Base-by-base conservation (phyloP, 345 rosid genomes). In the Hypericum androsaemum region DNA sequence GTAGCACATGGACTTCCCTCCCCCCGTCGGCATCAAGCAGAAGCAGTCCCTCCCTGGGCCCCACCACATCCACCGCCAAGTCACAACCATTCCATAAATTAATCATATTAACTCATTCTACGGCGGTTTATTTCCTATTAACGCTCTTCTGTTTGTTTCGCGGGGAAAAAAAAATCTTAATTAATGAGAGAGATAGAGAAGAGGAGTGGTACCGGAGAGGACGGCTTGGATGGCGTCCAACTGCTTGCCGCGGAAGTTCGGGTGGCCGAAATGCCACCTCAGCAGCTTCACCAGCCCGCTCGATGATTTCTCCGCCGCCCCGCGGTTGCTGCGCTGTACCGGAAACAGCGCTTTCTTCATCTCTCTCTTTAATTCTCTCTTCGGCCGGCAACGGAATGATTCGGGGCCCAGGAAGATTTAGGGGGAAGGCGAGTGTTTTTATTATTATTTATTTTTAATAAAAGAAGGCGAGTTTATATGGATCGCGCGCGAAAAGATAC, bases 1-100 rank as follows among this genome's bases (percentile, higher is more conserved):
- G 64, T 84, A 92, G 69, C 98, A 92, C 77, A 88, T 81, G 7
- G 96, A 92, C 71, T 92, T 92, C 47, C 98, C 98, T 65, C 96
- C 94, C 41, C 98, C 95, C 9, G 95, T 92, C 6, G 98, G 98
- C 98, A 92, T 88, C 52, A 92, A 70, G 56, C 96, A 92, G 70
- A 92, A 84, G 62, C 96, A 92, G 71, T 92, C 98, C 59, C 86
- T 79, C 49, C 92, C 92, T 83, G 32, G 32, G 32, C 32, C 32
- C 32, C n/a, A 17, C 12, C 5, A 37, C 43, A 41, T 4, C 38
- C 47, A 28, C 7, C 14, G 7, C 54, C 36, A 39, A 48, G 16
- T 5, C 15, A 5, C 32, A 15, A 64, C 14, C 10, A 15, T 7
- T 11, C 9, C 39, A 47, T 7, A 9, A 57, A 22, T 22, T 9